Conservation (phyloP, 2,329 filamentous ascomycete genomes). For the Ophiostoma pallidulum region DNA sequence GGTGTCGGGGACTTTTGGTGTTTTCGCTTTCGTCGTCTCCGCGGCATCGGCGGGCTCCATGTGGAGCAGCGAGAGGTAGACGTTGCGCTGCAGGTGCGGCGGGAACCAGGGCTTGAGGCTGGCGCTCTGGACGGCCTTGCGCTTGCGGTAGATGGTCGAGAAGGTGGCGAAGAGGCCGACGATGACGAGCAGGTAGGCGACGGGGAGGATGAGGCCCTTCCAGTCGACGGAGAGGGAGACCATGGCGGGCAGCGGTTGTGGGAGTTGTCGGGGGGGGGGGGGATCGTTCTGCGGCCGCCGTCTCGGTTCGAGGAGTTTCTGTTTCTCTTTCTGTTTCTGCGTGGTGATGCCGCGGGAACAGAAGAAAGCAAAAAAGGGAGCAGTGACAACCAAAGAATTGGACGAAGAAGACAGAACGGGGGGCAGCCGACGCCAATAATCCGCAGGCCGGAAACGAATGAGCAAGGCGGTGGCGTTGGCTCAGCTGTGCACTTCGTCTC, state of each 20-base stretch:
- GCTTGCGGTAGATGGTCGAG: constrained; percentile 83
- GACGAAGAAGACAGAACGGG: too few species aligned
- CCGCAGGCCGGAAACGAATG: too few species aligned
- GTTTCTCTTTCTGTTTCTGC: background rate
- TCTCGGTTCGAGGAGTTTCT: too few species aligned
- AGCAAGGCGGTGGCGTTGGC: too few species aligned
- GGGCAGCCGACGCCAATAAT: too few species aligned
- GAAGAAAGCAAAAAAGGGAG: background rate
- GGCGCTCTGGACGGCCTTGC: constrained; percentile 74
- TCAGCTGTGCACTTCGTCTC: too few species aligned
- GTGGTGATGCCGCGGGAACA: background rate
- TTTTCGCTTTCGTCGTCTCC: constrained; percentile 51
- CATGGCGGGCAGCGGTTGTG: too few species aligned
- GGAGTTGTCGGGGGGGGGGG: background rate
- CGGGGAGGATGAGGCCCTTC: constrained; percentile 74
- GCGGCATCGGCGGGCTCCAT: constrained; percentile 39
- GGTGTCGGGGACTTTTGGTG: constrained; percentile 65
- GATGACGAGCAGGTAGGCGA: constrained; percentile 83
- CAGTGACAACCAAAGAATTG: too few species aligned
- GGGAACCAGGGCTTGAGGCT: constrained; percentile 93
- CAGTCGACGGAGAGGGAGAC: constrained; percentile 52
- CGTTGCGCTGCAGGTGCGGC: constrained; percentile 79
- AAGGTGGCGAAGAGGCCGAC: constrained; percentile 85
- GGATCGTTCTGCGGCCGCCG: too few species aligned
- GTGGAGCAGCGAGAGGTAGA: constrained; percentile 89